Percentiles rank a stretch among this genome's conserved stretches.
Conservation (phyloP, 768 basidiomycete species). For the Lyophyllum semitale region DNA sequence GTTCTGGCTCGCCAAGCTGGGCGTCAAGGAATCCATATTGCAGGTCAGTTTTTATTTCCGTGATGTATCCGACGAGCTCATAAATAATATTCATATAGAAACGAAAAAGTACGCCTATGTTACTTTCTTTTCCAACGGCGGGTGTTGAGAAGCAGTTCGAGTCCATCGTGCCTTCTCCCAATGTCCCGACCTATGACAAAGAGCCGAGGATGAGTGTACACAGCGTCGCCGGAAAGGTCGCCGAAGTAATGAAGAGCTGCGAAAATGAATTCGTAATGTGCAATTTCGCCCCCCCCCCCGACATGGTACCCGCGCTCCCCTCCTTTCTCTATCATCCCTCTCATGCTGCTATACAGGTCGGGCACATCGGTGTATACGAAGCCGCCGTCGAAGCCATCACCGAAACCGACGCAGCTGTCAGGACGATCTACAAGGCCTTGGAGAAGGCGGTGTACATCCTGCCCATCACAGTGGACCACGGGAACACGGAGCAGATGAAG, state of each 20-base stretch:
- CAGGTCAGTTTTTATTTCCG: conserved; percentile 49
- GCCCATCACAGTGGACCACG: conserved; percentile 90
- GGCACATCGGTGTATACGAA: conserved; percentile 90
- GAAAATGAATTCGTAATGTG: conserved; percentile 93
- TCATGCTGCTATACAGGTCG: conserved; percentile 50
- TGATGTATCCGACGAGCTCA: too few relatives aligned
- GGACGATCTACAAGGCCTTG: conserved; percentile 83
- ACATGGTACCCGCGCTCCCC: conserved; percentile 65
- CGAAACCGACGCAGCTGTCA: conserved; percentile 89
- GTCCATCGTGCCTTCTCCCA: conserved; percentile 88
- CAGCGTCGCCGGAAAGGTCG: conserved; percentile 90
- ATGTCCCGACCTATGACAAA: conserved; percentile 93
- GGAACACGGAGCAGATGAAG: conserved; percentile 94
- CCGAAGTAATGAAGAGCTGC: conserved; percentile 69
- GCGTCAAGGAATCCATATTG: conserved; percentile 85
- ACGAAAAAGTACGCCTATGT: conserved; percentile 99
- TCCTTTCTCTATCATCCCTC: not conserved
- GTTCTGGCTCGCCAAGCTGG: conserved; percentile 83
- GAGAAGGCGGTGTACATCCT: conserved; percentile 85
- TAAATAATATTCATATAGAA: conserved; percentile 46
- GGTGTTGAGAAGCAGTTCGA: conserved; percentile 91
- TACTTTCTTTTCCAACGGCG: conserved; percentile 98
- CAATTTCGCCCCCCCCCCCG: conserved; percentile 96
- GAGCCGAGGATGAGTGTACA: conserved; percentile 90
- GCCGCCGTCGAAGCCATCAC: conserved; percentile 88